Conservation (phyloP, 176 grass and related monocot species). For the Eleusine indica region DNA sequence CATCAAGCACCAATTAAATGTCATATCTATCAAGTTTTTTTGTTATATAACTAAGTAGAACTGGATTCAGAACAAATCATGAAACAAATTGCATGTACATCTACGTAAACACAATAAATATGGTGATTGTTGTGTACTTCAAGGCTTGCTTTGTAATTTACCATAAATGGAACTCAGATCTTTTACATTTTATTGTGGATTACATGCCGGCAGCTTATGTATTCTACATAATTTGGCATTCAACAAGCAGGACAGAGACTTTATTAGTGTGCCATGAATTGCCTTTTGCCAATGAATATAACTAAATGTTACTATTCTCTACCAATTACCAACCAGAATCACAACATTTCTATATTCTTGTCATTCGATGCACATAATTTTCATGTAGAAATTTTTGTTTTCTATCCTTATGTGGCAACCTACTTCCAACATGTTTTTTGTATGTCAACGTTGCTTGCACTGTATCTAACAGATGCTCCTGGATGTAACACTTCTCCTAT, state of each 20-base stretch:
- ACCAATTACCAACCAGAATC: background rate
- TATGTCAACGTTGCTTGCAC: background rate
- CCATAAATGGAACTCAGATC: background rate
- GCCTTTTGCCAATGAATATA: background rate
- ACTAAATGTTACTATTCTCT: background rate
- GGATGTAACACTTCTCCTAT: background rate
- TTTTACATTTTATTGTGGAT: background rate
- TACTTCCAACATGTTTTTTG: conserved; percentile 10
- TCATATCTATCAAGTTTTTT: background rate
- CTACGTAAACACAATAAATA: conserved; percentile 5
- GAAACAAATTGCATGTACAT: background rate
- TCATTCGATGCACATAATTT: background rate
- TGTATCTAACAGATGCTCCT: background rate
- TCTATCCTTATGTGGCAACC: background rate
- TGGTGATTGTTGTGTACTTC: background rate
- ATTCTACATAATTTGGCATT: conserved; percentile 34
- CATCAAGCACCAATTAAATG: background rate
- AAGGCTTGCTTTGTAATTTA: background rate
- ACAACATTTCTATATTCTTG: background rate
- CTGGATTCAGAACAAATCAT: background rate
- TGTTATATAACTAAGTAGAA: background rate
- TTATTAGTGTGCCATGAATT: background rate
- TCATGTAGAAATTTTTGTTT: background rate
- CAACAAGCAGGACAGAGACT: conserved; percentile 3
- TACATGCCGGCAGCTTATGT: background rate